A percentile compares a stretch with the other conserved stretches of the same genome.
Evolutionary conservation across 306 rosid genomes (phyloP).

Genomic region (Medicago truncatula): MtrunA17r5.0-ANR NC_053049.1:45225501-45226000

Average conservation of each 20-base stretch:
- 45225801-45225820: background rate
- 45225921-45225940: too few relatives aligned
- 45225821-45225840: too few relatives aligned
- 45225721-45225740: too few relatives aligned
- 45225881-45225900: too few relatives aligned
- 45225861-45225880: too few relatives aligned
- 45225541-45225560: constrained; percentile 57
- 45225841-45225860: too few relatives aligned
- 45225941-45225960: too few relatives aligned
- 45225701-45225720: constrained; percentile 71
- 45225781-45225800: background rate
- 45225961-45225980: too few relatives aligned
- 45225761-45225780: background rate
- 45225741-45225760: background rate
- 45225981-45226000: too few relatives aligned
- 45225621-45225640: constrained; percentile 51
- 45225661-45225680: constrained; percentile 75
- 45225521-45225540: constrained; percentile 34
- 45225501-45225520: background rate
- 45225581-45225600: constrained; percentile 62
- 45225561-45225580: constrained; percentile 51
- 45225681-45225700: constrained; percentile 76
- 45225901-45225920: too few relatives aligned
- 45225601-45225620: constrained; percentile 41
- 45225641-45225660: constrained; percentile 74